These are phyloP conservation scores for Metschnikowia sp. DNA, from an alignment of 805 yeast genomes.

Conservation along the genomic window DNA sequence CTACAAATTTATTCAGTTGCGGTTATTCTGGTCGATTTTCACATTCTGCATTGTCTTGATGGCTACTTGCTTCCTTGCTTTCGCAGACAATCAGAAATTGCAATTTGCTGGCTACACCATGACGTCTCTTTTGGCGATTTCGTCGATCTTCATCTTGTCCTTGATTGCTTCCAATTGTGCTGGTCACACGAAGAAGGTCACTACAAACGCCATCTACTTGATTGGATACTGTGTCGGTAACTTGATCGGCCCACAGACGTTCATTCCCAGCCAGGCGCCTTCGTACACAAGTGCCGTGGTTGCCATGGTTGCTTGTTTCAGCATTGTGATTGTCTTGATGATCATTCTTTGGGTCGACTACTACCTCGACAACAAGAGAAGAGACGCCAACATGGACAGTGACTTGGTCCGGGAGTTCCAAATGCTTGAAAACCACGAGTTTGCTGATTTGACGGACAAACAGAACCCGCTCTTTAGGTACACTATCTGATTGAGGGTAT, in stretches of 20 bases:
- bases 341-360: conserved; percentile 26
- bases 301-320: conserved; percentile 37
- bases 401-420: conserved; percentile 21
- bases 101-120: conserved; percentile 31
- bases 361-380: conserved; percentile 33
- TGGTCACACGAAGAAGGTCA: conserved; percentile 56
- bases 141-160: conserved; percentile 30
- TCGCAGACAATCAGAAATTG: conserved; percentile 28
- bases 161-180: conserved; percentile 47
- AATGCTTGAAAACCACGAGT: conserved; percentile 40
- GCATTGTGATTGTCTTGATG: conserved; percentile 24
- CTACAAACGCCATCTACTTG: conserved; percentile 43
- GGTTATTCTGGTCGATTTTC: conserved; percentile 29
- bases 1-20: conserved; percentile 24
- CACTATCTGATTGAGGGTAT: conserved; percentile 10
- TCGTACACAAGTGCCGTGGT: conserved; percentile 37
- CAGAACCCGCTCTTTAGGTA: conserved; percentile 56
- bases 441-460: conserved; percentile 51
- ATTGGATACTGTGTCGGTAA: conserved; percentile 55
- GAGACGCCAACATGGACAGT: conserved; percentile 26
- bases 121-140: conserved; percentile 32
- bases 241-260: conserved; percentile 53
- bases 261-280: conserved; percentile 42
- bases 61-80: conserved; percentile 41
- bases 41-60: conserved; percentile 21